A percentile compares a stretch with the other conserved stretches of the same genome.
Conservation (phyloP, 139 green algal genomes). For the Ettlia oleoabundans region DNA sequence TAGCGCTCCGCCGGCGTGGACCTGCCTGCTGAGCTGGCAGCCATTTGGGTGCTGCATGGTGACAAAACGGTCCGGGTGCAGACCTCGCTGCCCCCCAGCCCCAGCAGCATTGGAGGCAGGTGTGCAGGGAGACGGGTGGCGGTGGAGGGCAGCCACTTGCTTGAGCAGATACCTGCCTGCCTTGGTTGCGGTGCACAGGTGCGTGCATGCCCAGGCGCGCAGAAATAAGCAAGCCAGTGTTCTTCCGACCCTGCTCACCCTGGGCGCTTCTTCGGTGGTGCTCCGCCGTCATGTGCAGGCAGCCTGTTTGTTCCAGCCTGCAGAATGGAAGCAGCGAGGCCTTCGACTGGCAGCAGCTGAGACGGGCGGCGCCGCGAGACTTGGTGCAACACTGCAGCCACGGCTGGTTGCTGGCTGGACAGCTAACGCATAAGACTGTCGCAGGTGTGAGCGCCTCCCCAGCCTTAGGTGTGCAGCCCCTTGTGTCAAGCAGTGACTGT, state of each 20-base stretch:
- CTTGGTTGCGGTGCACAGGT: too few relatives aligned
- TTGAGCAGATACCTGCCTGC: neutral
- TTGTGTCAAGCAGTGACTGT: too few relatives aligned
- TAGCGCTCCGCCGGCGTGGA: constrained; percentile 38
- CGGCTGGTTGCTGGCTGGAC: constrained; percentile 85
- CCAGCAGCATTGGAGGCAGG: neutral
- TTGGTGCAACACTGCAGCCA: constrained; percentile 7
- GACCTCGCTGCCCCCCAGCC: constrained; percentile 53
- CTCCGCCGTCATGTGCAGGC: constrained; percentile 44
- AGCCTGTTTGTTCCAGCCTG: constrained; percentile 74
- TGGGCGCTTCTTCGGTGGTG: too few relatives aligned
- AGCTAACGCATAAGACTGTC: constrained; percentile 75
- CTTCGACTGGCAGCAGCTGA: constrained; percentile 68
- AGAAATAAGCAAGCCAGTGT: too few relatives aligned
- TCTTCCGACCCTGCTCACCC: too few relatives aligned
- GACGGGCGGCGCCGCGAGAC: neutral
- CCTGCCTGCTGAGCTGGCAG: constrained; percentile 52
- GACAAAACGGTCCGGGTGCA: constrained; percentile 56
- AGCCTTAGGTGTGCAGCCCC: too few relatives aligned
- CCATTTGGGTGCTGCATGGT: constrained; percentile 80
- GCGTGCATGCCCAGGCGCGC: too few relatives aligned
- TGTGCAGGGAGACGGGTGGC: neutral
- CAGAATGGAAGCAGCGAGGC: constrained; percentile 72
- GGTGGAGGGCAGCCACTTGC: neutral
- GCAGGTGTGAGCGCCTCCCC: constrained; percentile 6